A percentile compares a stretch with the other conserved stretches of the same genome.
Evolutionary conservation across 768 basidiomycete species (phyloP).

Genomic region (Stropharia rugosoannulata): DNA sequence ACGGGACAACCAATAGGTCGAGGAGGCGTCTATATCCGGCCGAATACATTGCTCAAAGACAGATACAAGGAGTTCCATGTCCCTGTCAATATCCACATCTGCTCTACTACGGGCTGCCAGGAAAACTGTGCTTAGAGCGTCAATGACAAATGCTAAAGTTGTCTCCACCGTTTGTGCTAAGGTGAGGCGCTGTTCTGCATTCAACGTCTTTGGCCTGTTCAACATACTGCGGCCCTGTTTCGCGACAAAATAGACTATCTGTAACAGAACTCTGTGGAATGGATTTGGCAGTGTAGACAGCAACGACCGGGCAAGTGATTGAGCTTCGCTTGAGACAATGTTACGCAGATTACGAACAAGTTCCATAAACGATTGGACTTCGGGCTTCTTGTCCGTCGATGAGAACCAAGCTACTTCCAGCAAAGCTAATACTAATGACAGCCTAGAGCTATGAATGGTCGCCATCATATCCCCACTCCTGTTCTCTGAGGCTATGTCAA

Average conservation of each 20-base stretch:
- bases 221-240: conserved; percentile 57
- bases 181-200: conserved; percentile 60
- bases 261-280: conserved; percentile 80
- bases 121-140: conserved; percentile 65
- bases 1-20: conserved; percentile 73
- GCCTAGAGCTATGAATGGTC: conserved; percentile 71
- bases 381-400: conserved; percentile 48
- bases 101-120: conserved; percentile 55
- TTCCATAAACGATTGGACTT: conserved; percentile 58
- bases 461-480: conserved; percentile 85
- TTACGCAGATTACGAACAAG: conserved; percentile 60
- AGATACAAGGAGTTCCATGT: conserved; percentile 78
- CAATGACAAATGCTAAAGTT: conserved; percentile 63
- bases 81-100: conserved; percentile 69
- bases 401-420: conserved; percentile 83
- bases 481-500: conserved; percentile 62
- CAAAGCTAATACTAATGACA: conserved; percentile 72
- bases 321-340: conserved; percentile 72
- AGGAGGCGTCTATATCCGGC: conserved; percentile 64
- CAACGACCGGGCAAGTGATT: conserved; percentile 73
- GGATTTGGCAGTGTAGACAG: conserved; percentile 59
- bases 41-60: conserved; percentile 83
- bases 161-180: conserved; percentile 63
- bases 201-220: conserved; percentile 47
- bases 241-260: conserved; percentile 77